Base-by-base conservation (phyloP, 2,329 filamentous ascomycete species). In the Colletotrichum karsti region DNA sequence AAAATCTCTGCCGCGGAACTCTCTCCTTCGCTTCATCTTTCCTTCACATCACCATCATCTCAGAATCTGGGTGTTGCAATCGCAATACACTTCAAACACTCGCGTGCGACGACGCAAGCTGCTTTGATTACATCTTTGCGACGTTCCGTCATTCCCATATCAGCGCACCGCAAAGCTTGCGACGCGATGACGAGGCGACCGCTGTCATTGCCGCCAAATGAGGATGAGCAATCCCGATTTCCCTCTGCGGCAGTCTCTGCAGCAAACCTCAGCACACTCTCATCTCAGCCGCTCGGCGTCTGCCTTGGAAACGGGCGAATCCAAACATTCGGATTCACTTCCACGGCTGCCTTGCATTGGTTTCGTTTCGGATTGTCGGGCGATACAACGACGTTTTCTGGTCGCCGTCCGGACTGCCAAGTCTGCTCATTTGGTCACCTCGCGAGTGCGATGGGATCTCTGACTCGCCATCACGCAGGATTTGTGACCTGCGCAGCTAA, bases 161-260 rank as follows among this genome's bases (percentile, higher is more conserved):
- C 44, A 53, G 28, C 33, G 13, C 39, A 33, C 35, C 46, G 28
- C 37, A 28, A 10, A 22, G 28, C 13, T 30, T 24, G 55, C 55
- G 39, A 24, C 26, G 28, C 55, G 41, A 46, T 26, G 42, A 35
- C 33, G 30, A 39, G 10, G 22, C 5, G 26, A 26, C 24, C 50
- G 26, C 22, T 18, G 22, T 54, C 51, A 42, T 33, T 30, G 22
- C 9, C 33, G 13, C 44, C 50, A 57, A 67, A 63, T 58, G 59
- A 61, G 22, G 56, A 67, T 53, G 59, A 24, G 51, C 63, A 51
- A 39, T 50, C 35, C 37, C 59, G 33, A 63, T 67, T 18, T 33
- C 26, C 28, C n/a, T 56, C 41, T 46, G 20, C 50, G 28, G 48
- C 33, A 44, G 26, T 18, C 37, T 35, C 5, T 56, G 50, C 42